Conservation (phyloP, 1,284 basidiomycete genomes). For the Lignosus rhinocerotis region DNA sequence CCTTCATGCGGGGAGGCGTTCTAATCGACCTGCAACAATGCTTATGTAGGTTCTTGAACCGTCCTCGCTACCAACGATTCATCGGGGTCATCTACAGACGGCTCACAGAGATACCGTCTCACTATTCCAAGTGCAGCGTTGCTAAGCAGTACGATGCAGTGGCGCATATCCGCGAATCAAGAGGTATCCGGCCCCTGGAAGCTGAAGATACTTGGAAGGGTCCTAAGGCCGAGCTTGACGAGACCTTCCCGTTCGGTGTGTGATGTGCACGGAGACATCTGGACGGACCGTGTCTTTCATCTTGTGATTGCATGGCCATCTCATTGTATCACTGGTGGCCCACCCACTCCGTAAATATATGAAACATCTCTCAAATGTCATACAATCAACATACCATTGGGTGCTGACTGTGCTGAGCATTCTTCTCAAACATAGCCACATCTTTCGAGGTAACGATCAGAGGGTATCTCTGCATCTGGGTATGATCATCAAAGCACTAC, state of each 20-base stretch:
- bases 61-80: slow-evolving; percentile 29
- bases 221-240: slow-evolving; percentile 22
- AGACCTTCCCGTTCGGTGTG: slow-evolving; percentile 29
- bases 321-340: background rate
- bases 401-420: background rate
- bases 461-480: background rate
- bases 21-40: background rate
- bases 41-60: slow-evolving; percentile 26
- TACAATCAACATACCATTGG: no score
- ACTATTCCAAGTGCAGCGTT: slow-evolving; percentile 31
- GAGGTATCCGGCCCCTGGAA: slow-evolving; percentile 28
- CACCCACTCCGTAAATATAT: background rate
- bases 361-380: background rate
- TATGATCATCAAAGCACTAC: slow-evolving; percentile 1
- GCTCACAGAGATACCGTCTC: slow-evolving; percentile 30
- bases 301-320: background rate
- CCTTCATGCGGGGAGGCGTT: background rate
- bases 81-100: slow-evolving; percentile 32
- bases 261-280: slow-evolving; percentile 8
- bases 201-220: slow-evolving; percentile 26
- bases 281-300: background rate
- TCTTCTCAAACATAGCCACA: background rate
- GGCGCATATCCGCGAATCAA: slow-evolving; percentile 25
- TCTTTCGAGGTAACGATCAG: background rate
- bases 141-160: slow-evolving; percentile 30